phyloP scores from a whole-genome alignment of 2,329 filamentous ascomycete genomes.

The Colletotrichum musae region DNA sequence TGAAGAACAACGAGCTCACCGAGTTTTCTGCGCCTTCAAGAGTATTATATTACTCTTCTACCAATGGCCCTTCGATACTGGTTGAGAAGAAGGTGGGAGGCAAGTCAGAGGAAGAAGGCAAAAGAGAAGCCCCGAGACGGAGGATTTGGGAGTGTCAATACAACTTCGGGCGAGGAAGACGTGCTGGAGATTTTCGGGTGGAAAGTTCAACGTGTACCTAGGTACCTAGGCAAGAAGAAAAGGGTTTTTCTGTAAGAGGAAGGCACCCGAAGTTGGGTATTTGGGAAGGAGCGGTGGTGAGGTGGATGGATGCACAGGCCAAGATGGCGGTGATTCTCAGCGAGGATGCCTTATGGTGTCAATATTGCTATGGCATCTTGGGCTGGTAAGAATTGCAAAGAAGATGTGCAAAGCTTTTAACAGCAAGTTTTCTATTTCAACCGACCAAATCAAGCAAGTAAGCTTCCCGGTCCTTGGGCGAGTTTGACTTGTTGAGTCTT shows the following conservation, averaged over 20 bases:
- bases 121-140: neutral
- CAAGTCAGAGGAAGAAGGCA: neutral
- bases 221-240: neutral
- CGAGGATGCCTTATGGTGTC: neutral
- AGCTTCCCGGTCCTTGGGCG: no score
- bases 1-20: neutral
- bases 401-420: neutral
- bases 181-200: neutral
- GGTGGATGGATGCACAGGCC: constrained; percentile 3
- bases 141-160: neutral
- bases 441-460: no score
- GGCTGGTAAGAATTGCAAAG: no score
- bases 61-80: no score
- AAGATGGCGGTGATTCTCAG: constrained; percentile 9
- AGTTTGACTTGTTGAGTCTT: no score
- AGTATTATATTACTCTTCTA: neutral
- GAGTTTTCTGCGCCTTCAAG: neutral
- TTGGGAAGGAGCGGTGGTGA: constrained; percentile 23
- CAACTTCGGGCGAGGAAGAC: neutral
- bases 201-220: neutral
- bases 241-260: neutral
- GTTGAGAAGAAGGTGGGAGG: no score
- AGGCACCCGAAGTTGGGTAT: neutral
- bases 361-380: neutral
- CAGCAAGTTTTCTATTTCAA: no score